Percentiles rank a stretch among this genome's conserved stretches.
phyloP scores from a whole-genome alignment of 306 rosid genomes.

The Cucurbita argyrosperma region DNA sequence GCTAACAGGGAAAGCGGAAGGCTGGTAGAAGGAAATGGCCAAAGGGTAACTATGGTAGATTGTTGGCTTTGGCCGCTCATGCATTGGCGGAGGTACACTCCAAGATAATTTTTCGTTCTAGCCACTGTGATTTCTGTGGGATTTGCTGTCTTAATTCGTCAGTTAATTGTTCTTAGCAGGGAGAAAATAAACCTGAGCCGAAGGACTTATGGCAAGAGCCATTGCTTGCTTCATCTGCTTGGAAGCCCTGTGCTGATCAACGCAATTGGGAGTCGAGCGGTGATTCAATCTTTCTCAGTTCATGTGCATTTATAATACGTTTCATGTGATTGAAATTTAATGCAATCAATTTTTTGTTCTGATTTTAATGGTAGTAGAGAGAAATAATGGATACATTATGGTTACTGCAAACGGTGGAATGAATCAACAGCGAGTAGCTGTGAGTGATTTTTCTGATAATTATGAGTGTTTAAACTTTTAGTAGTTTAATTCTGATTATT shows the following conservation, averaged over 20 bases:
- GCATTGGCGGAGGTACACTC: slow-evolving; percentile 82
- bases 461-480: not conserved
- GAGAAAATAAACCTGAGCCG: slow-evolving; percentile 68
- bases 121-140: slow-evolving; percentile 2
- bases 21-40: slow-evolving; percentile 34
- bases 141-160: slow-evolving; percentile 18
- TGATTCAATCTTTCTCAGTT: slow-evolving; percentile 7
- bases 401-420: slow-evolving; percentile 97
- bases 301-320: not conserved
- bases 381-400: slow-evolving; percentile 72
- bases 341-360: not conserved
- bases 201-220: slow-evolving; percentile 98
- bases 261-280: slow-evolving; percentile 76
- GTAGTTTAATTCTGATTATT: not conserved
- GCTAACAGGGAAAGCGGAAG: slow-evolving; percentile 46
- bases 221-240: slow-evolving; percentile 62
- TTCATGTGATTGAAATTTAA: slow-evolving; percentile 7
- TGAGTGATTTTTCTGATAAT: slow-evolving; percentile 23
- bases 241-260: slow-evolving; percentile 84
- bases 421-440: slow-evolving; percentile 94
- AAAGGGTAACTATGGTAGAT: slow-evolving; percentile 48
- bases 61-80: slow-evolving; percentile 87
- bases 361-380: slow-evolving; percentile 28
- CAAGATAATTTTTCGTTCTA: not conserved
- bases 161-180: slow-evolving; percentile 14